A percentile compares a stretch with the other conserved stretches of the same genome.
Evolutionary conservation across 2,329 filamentous ascomycete genomes (phyloP).

Genomic region (Penicillium aurantiogriseum): DNA sequence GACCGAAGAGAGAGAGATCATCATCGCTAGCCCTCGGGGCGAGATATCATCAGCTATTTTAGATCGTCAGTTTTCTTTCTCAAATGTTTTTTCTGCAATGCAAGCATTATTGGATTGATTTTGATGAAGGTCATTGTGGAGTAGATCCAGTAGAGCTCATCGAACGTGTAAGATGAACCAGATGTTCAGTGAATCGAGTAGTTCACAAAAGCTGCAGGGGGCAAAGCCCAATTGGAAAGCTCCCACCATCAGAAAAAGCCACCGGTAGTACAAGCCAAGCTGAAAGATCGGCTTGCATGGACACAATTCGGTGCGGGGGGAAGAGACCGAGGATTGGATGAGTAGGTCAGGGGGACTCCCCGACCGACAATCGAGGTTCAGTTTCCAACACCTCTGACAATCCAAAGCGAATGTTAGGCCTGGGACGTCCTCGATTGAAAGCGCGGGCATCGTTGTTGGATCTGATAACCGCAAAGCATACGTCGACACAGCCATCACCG

Average conservation of each 20-base stretch:
- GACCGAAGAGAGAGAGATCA: not conserved
- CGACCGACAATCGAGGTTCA: slow-evolving; percentile 8
- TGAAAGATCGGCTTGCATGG: slow-evolving; percentile 8
- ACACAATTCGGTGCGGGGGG: slow-evolving; percentile 17
- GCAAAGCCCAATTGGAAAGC: not conserved
- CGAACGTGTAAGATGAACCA: not conserved
- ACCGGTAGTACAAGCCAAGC: not conserved
- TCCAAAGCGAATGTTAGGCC: slow-evolving; percentile 53
- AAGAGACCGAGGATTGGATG: slow-evolving; percentile 23
- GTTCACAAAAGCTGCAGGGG: not conserved
- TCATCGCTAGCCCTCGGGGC: not conserved
- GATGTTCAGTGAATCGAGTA: not conserved
- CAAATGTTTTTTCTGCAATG: not conserved
- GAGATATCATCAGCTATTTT: not conserved
- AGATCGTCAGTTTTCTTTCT: not conserved
- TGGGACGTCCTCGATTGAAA: slow-evolving; percentile 57
- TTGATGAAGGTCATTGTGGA: not conserved
- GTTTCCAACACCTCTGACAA: slow-evolving; percentile 2
- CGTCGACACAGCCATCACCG: slow-evolving; percentile 34
- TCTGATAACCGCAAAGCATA: slow-evolving; percentile 46
- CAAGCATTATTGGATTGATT: not conserved
- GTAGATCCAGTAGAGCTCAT: not conserved
- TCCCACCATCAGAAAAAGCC: not conserved
- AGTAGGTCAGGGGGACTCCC: slow-evolving; percentile 21
- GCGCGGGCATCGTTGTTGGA: slow-evolving; percentile 62